A percentile compares a stretch with the other conserved stretches of the same genome.
phyloP scores from a whole-genome alignment of 2,329 filamentous ascomycete genomes.

The Hirsutella thompsonii region DNA sequence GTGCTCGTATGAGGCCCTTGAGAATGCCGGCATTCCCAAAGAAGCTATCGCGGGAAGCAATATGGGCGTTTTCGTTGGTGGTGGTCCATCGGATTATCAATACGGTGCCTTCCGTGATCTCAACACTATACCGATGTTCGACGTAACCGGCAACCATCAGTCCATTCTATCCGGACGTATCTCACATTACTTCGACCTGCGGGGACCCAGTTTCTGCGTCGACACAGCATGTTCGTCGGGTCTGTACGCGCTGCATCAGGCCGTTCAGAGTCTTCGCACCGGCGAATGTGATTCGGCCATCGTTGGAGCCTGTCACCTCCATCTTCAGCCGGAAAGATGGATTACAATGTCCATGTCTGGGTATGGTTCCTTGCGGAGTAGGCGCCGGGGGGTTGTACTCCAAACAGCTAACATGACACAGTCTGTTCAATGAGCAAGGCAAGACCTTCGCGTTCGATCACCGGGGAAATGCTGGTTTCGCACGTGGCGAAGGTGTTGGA shows the following conservation, averaged over 20 bases:
- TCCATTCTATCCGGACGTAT: slow-evolving; percentile 41
- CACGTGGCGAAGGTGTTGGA: slow-evolving; percentile 45
- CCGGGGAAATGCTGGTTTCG: slow-evolving; percentile 34
- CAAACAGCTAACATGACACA: neutral
- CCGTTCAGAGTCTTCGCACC: slow-evolving; percentile 32
- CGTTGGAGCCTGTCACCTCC: slow-evolving; percentile 33
- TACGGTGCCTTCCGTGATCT: slow-evolving; percentile 28
- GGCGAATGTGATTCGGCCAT: slow-evolving; percentile 33
- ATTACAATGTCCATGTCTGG: slow-evolving; percentile 17
- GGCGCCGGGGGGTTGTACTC: no score
- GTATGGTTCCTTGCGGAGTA: no score
- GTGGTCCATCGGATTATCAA: slow-evolving; percentile 34
- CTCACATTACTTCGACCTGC: slow-evolving; percentile 41
- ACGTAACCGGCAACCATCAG: slow-evolving; percentile 35
- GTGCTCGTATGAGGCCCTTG: slow-evolving; percentile 39
- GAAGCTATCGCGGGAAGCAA: slow-evolving; percentile 31
- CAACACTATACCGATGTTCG: slow-evolving; percentile 36
- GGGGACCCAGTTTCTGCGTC: slow-evolving; percentile 37
- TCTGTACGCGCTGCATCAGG: slow-evolving; percentile 34
- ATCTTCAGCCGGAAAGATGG: slow-evolving; percentile 28
- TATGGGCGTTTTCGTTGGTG: slow-evolving; percentile 37
- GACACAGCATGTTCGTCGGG: slow-evolving; percentile 41
- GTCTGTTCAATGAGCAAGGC: slow-evolving; percentile 33
- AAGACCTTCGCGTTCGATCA: slow-evolving; percentile 30
- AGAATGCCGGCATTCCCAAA: slow-evolving; percentile 37